Conservation (phyloP, 2,329 filamentous ascomycete species). For the Trichoderma simmonsii region DNA sequence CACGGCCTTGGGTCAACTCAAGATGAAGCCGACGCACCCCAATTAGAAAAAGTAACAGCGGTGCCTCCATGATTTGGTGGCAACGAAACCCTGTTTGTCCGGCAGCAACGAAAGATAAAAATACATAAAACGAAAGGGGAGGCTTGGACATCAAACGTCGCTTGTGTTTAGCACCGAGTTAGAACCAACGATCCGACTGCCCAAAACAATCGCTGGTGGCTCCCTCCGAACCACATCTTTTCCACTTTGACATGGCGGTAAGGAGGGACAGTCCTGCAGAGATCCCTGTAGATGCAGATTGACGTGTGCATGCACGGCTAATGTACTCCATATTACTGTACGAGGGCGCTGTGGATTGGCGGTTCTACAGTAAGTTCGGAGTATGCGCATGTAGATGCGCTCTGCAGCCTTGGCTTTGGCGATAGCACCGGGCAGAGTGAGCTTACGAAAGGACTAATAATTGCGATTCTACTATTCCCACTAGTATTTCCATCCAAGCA, state of each 20-base stretch:
- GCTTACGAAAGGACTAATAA: neutral
- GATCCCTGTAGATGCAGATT: constrained; percentile 14
- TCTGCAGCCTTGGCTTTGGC: neutral
- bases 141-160: constrained; percentile 4
- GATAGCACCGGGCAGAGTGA: neutral
- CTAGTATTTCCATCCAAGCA: neutral
- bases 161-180: neutral
- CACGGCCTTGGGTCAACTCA: neutral
- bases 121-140: neutral
- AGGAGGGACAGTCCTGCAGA: neutral
- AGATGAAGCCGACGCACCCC: neutral
- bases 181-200: neutral
- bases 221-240: neutral
- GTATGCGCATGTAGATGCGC: neutral
- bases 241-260: constrained; percentile 13
- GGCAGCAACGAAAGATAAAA: neutral
- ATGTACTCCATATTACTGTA: constrained; percentile 5
- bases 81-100: neutral
- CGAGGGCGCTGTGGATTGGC: neutral
- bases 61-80: neutral
- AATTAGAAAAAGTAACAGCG: neutral
- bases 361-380: neutral
- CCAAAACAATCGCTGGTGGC: neutral
- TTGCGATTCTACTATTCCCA: neutral
- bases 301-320: constrained; percentile 13